A percentile compares a stretch with the other conserved stretches of the same genome.
These are phyloP conservation scores for Mycotypha africana DNA, from an alignment of 371 early-diverging fungal species.

Conservation along the genomic window DNA sequence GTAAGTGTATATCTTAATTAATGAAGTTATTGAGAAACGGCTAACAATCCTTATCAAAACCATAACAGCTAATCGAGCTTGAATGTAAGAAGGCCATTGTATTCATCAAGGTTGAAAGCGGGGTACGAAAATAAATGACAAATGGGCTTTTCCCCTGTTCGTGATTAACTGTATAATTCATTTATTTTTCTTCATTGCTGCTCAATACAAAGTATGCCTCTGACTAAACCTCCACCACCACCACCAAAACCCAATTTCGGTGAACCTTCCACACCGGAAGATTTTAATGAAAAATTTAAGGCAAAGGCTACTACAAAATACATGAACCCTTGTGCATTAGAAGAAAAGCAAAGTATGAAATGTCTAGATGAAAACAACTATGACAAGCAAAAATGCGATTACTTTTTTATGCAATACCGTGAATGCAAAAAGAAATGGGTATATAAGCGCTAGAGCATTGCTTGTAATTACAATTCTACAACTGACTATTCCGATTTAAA, in stretches of 20 bases:
- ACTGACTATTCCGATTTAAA: not conserved
- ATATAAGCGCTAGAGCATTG: not conserved
- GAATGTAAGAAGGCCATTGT: too few species aligned
- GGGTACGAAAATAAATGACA: too few species aligned
- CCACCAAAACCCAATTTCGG: constrained; percentile 44
- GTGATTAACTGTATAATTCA: too few species aligned
- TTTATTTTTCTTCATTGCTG: too few species aligned
- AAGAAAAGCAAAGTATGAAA: constrained; percentile 58
- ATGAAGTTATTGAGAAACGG: too few species aligned
- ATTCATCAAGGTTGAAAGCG: too few species aligned
- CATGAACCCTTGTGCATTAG: constrained; percentile 59
- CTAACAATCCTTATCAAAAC: too few species aligned
- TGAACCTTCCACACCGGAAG: constrained; percentile 40
- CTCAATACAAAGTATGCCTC: too few species aligned
- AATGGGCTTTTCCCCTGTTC: too few species aligned
- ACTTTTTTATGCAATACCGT: constrained; percentile 54
- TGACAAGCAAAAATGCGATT: constrained; percentile 53
- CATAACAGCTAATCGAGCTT: too few species aligned
- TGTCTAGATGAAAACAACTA: constrained; percentile 61
- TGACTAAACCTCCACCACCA: constrained; percentile 42
- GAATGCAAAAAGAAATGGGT: constrained; percentile 73
- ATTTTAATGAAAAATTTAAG: constrained; percentile 52
- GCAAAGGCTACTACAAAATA: constrained; percentile 53
- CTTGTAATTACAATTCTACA: not conserved
- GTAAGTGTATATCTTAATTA: too few species aligned